Evolutionary conservation across 345 rosid species (phyloP), one percentile per base, ranked within the genome.

Genomic region (Gossypium herbaceum): DNA sequence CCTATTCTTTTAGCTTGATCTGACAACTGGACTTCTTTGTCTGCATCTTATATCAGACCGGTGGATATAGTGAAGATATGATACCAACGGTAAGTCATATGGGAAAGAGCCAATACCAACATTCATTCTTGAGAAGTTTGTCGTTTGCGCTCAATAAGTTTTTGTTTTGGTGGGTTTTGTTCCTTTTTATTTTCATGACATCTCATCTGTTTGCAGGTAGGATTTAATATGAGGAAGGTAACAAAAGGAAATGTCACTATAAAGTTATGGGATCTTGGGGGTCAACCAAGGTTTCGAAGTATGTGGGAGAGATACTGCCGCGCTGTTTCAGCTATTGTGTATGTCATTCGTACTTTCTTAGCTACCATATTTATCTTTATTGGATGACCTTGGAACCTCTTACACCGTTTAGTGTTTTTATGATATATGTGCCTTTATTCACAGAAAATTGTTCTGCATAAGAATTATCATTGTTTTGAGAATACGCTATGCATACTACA

Each of bases 241-340:
- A 90, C 94, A 27, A 92, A 92, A 81, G 97, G 94, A 66, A 90
- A 82, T 58, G 94, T 92, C 63, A 92, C 93, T 4, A 92, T 90
- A 85, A 92, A 92, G 80, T 72, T 92, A 81, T 92, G 97, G 97
- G 97, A 91, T 84, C 93, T 87, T 82, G 95, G 95, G 62, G 91
- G 89, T 71, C 88, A 87, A 81, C 93, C 93, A 34, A 86, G 93
- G 75, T 87, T 89, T 77, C 91, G 93, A 56, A 87, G 93, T 73
- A 89, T 89, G 93, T 89, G 93, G 93, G 93, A 89, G 80, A 85
- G 93, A 76, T 89, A 89, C 78, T 89, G 93, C 71, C 90, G 90
- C 2, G 93, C 93, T 44, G 92, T 89, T 78, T 87, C 92, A 22
- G 92, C 88, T 0, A 89, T 89, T 59, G 92, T 89, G 92, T 87